Evolutionary conservation across 2,329 filamentous ascomycete species (phyloP).

Genomic region (Mycosphaerella arachidis): DNA sequence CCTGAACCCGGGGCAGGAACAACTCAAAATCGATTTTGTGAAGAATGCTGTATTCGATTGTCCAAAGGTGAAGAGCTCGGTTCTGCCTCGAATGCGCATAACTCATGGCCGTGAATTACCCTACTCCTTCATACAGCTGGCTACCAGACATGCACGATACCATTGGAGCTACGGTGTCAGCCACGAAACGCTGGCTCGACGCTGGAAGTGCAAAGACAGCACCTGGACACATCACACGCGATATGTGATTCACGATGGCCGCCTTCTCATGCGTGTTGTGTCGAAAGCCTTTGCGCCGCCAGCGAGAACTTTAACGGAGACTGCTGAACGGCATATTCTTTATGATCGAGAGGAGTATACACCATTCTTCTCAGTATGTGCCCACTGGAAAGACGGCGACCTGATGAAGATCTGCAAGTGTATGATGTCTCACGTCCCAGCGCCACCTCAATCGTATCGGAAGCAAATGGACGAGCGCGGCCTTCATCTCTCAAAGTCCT

Average conservation of each 20-base stretch:
- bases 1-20: slow-evolving; percentile 50
- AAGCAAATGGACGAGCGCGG: slow-evolving; percentile 39
- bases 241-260: slow-evolving; percentile 50
- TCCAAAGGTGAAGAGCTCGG: slow-evolving; percentile 49
- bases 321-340: slow-evolving; percentile 52
- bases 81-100: slow-evolving; percentile 51
- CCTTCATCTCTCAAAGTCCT: slow-evolving; percentile 30
- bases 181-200: slow-evolving; percentile 45
- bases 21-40: slow-evolving; percentile 49
- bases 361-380: slow-evolving; percentile 59
- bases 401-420: slow-evolving; percentile 60
- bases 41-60: slow-evolving; percentile 56
- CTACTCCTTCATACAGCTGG: slow-evolving; percentile 57
- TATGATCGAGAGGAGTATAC: slow-evolving; percentile 58
- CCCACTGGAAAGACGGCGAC: slow-evolving; percentile 59
- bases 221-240: slow-evolving; percentile 54
- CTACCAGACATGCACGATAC: slow-evolving; percentile 47
- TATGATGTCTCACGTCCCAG: slow-evolving; percentile 54
- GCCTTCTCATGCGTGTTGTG: slow-evolving; percentile 55
- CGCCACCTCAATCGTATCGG: slow-evolving; percentile 40
- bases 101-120: slow-evolving; percentile 53
- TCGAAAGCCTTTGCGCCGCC: slow-evolving; percentile 51
- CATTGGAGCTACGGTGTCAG: slow-evolving; percentile 47
- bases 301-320: slow-evolving; percentile 44
- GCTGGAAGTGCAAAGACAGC: slow-evolving; percentile 50